Evolutionary conservation across 139 green algal genomes (phyloP), one percentile per base, ranked within the genome.

Genomic region (Desmodesmus armatus): DNA sequence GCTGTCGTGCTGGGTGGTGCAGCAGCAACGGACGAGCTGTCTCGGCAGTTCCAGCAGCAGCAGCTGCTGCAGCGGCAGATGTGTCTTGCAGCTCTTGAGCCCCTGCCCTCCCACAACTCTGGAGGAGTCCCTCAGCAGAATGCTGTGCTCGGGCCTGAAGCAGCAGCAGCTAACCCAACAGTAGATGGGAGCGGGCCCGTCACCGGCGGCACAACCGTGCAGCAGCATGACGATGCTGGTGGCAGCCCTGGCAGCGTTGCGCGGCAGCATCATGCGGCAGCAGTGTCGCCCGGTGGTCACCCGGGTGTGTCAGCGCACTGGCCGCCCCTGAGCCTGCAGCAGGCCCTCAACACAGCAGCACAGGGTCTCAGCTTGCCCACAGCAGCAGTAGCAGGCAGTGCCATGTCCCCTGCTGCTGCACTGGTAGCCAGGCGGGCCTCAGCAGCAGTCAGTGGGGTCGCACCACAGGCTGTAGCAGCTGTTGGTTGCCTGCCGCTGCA

Each of bases 31-130:
- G 35, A 41, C 17, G 27, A 60, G 55, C 55, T 82, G 33, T 40
- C 37, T 1, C 35, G 55, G 37, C 53, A 62, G 23, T 82, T 82
- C 33, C 76, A 82, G 55, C 37, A 82, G 76, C 76, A 82, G 55
- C 76, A 82, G 76, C 27, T 82, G 37, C 76, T 53, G 55, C 76
- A 82, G 76, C 76, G 40, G 55, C 76, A 72, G 76, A 27, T 82
- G 76, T 82, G 76, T 35, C 25, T 82, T 35, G 76, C 76, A 71
- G 76, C 76, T 29, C 23, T 82, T 4, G 55, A 27, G 23, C 47
- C 55, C n/a, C n/a, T n/a, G n/a, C n/a, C n/a, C n/a, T n/a, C n/a
- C n/a, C n/a, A n/a, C n/a, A n/a, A n/a, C n/a, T n/a, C n/a, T n/a
- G n/a, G n/a, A n/a, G n/a, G n/a, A n/a, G n/a, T 60, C 23, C 55